phyloP scores from a whole-genome alignment of 176 grass and related monocot species.

The Panicum miliaceum region DNA sequence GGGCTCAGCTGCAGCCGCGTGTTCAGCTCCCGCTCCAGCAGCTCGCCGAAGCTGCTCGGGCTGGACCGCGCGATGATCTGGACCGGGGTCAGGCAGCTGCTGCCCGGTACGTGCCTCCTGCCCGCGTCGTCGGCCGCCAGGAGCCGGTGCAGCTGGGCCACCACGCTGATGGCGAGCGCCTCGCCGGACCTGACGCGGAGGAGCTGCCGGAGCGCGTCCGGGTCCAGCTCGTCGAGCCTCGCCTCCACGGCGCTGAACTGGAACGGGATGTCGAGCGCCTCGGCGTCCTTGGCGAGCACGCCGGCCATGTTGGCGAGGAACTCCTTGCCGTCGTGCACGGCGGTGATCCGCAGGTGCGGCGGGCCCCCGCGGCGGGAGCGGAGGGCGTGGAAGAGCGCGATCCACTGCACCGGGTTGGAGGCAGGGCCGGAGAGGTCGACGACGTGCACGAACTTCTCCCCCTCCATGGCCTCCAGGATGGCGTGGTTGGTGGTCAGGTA shows the following conservation, averaged over 20 bases:
- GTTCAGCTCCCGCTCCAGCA: slow-evolving; percentile 55
- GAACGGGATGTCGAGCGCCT: slow-evolving; percentile 66
- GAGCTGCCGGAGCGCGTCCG: slow-evolving; percentile 32
- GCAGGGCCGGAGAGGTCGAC: slow-evolving; percentile 66
- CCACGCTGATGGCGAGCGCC: slow-evolving; percentile 62
- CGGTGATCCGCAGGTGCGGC: slow-evolving; percentile 65
- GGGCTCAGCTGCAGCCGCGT: slow-evolving; percentile 62
- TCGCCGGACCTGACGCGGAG: slow-evolving; percentile 57
- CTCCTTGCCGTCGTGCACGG: slow-evolving; percentile 42
- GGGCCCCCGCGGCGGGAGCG: slow-evolving; percentile 47
- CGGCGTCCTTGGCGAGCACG: slow-evolving; percentile 53
- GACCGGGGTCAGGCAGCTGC: slow-evolving; percentile 43
- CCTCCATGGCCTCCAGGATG: slow-evolving; percentile 71
- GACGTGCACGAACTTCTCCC: slow-evolving; percentile 65
- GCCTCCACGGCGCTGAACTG: slow-evolving; percentile 55
- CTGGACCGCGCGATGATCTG: slow-evolving; percentile 54
- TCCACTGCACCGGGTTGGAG: slow-evolving; percentile 67
- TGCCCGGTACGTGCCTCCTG: not conserved
- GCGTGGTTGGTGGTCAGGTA: slow-evolving; percentile 77
- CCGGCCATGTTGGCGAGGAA: slow-evolving; percentile 40
- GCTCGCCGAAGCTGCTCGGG: slow-evolving; percentile 52
- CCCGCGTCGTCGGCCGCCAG: slow-evolving; percentile 38
- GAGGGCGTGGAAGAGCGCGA: slow-evolving; percentile 69
- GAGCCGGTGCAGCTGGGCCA: slow-evolving; percentile 57
- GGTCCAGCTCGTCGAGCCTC: slow-evolving; percentile 50